These are phyloP conservation scores for Suillus alpinus DNA, from an alignment of 768 basidiomycete species.

Conservation along the genomic window DNA sequence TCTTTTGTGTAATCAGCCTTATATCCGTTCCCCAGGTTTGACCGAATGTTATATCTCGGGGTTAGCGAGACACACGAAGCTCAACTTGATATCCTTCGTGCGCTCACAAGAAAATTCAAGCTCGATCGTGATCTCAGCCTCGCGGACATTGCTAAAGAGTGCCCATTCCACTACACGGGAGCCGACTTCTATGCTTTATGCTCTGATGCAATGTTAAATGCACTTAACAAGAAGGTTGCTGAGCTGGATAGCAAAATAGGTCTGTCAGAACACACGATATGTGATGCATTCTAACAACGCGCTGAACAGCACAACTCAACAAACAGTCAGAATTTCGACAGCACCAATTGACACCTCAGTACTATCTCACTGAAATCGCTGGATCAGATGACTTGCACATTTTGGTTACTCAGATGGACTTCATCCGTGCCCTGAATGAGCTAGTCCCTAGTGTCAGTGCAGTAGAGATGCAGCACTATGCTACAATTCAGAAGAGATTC, in stretches of 20 bases:
- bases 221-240: conserved; percentile 87
- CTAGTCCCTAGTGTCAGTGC: conserved; percentile 82
- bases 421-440: conserved; percentile 65
- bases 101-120: conserved; percentile 89
- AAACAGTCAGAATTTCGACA: conserved; percentile 35
- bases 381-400: conserved; percentile 66
- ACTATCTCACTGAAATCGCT: conserved; percentile 85
- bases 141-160: conserved; percentile 58
- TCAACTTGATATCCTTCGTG: conserved; percentile 83
- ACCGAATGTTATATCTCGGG: conserved; percentile 93
- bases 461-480: conserved; percentile 84
- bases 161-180: conserved; percentile 93
- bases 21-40: conserved; percentile 62
- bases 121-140: conserved; percentile 70
- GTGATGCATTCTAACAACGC: conserved; percentile 6
- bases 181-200: conserved; percentile 98
- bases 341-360: conserved; percentile 81
- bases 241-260: conserved; percentile 76
- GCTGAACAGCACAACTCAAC: conserved; percentile 45
- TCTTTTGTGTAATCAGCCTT: background rate
- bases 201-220: conserved; percentile 92
- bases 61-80: conserved; percentile 84
- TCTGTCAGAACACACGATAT: conserved; percentile 25
- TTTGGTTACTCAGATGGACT: conserved; percentile 73
- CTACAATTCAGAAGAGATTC: conserved; percentile 39